Evolutionary conservation across 768 basidiomycete species (phyloP).

Genomic region (Suillus hirtellus): DNA sequence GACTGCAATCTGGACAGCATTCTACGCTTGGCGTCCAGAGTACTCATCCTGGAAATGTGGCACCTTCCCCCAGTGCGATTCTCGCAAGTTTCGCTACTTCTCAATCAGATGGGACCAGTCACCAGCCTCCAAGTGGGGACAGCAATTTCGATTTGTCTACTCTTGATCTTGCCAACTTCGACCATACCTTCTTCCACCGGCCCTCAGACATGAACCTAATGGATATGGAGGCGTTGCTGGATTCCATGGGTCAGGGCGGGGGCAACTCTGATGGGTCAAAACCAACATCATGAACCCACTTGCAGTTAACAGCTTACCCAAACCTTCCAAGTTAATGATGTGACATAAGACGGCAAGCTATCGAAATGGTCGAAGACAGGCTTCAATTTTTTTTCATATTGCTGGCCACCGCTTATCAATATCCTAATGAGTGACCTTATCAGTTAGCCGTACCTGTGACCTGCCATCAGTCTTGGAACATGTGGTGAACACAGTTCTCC

Average conservation of each 20-base stretch:
- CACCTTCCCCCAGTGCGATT: conserved; percentile 42
- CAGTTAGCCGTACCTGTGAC: neutral
- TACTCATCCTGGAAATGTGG: conserved; percentile 22
- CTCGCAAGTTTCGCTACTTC: conserved; percentile 49
- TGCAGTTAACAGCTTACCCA: neutral
- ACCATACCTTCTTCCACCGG: conserved; percentile 42
- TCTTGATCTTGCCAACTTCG: conserved; percentile 47
- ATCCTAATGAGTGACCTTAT: neutral
- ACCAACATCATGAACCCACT: conserved; percentile 17
- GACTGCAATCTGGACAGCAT: conserved; percentile 24
- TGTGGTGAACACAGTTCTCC: neutral
- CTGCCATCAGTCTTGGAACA: neutral
- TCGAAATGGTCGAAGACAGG: neutral
- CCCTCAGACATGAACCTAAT: conserved; percentile 46
- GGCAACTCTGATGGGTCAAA: conserved; percentile 27
- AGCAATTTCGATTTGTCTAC: conserved; percentile 49
- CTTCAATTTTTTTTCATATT: neutral
- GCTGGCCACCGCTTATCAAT: neutral
- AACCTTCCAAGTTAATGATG: neutral
- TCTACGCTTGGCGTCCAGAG: conserved; percentile 31
- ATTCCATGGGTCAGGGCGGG: conserved; percentile 36
- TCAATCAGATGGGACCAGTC: conserved; percentile 14
- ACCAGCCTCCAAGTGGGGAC: conserved; percentile 23
- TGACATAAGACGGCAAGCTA: neutral
- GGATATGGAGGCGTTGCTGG: conserved; percentile 58